phyloP scores from a whole-genome alignment of 2,329 filamentous ascomycete genomes.

The Trichothecium roseum region DNA sequence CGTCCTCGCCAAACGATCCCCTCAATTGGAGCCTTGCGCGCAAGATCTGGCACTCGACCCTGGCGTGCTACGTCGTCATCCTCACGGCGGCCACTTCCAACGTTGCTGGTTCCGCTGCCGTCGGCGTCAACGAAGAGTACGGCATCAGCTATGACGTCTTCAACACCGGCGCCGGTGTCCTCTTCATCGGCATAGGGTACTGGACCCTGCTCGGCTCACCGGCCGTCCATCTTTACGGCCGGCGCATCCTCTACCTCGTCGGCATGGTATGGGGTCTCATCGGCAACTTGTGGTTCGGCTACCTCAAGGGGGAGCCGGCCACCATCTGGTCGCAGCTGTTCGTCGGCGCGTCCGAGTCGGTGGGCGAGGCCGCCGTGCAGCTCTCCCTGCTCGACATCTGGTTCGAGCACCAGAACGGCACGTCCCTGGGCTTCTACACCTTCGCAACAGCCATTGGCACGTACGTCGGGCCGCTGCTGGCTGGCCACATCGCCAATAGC shows the following conservation, averaged over 20 bases:
- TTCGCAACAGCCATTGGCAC: conserved; percentile 45
- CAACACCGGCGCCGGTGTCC: conserved; percentile 45
- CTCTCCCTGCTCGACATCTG: conserved; percentile 47
- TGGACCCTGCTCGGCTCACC: conserved; percentile 43
- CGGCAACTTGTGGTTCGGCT: conserved; percentile 44
- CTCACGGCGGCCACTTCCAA: conserved; percentile 47
- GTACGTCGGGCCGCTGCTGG: conserved; percentile 42
- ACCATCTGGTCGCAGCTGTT: conserved; percentile 47
- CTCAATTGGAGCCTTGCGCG: conserved; percentile 37
- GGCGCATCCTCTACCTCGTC: conserved; percentile 42
- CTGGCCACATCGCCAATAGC: conserved; percentile 35
- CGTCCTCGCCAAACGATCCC: conserved; percentile 39
- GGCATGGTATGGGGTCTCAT: conserved; percentile 36
- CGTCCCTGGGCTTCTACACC: conserved; percentile 43
- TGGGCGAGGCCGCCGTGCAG: conserved; percentile 45
- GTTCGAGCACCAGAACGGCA: conserved; percentile 46
- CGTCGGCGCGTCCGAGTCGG: conserved; percentile 45
- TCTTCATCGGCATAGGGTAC: conserved; percentile 46
- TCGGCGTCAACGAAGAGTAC: conserved; percentile 37
- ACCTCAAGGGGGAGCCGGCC: conserved; percentile 28
- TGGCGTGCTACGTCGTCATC: conserved; percentile 42
- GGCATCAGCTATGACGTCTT: conserved; percentile 40
- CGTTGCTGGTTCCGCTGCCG: conserved; percentile 39
- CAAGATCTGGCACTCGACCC: conserved; percentile 38
- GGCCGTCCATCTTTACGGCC: conserved; percentile 42